phyloP scores from a whole-genome alignment of 2,329 filamentous ascomycete species.

The Ceratocystis variospora region DNA sequence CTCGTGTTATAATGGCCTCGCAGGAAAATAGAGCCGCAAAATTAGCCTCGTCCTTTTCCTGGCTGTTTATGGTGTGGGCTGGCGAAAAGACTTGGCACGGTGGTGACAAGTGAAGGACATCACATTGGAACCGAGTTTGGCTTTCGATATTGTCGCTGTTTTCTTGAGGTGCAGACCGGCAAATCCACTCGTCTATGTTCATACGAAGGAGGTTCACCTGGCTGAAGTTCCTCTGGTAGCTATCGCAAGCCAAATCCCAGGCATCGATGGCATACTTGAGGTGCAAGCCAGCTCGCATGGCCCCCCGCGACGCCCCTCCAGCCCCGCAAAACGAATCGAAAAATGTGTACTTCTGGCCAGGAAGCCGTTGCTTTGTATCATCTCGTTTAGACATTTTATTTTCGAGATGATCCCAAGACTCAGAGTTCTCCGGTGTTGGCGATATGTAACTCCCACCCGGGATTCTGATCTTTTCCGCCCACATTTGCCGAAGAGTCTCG shows the following conservation, averaged over 20 bases:
- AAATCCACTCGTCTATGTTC: conserved; percentile 38
- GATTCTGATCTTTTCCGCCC: conserved; percentile 21
- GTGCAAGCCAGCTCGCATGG: conserved; percentile 41
- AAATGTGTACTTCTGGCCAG: conserved; percentile 44
- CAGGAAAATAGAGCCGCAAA: conserved; percentile 44
- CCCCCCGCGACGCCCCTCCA: conserved; percentile 56
- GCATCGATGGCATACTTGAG: conserved; percentile 53
- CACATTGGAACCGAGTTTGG: conserved; percentile 31
- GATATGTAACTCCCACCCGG: conserved; percentile 17
- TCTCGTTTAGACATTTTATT: neutral
- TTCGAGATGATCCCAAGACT: no score
- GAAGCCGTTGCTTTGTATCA: conserved; percentile 9
- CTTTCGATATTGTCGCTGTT: conserved; percentile 17
- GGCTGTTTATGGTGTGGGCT: conserved; percentile 50
- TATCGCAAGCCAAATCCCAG: conserved; percentile 39
- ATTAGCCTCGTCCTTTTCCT: conserved; percentile 57
- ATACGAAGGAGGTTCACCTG: conserved; percentile 35
- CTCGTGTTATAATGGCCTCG: conserved; percentile 40
- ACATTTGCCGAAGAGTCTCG: conserved; percentile 25
- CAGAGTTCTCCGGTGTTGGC: neutral
- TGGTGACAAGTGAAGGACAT: conserved; percentile 61
- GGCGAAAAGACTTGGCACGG: conserved; percentile 67
- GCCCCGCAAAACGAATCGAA: conserved; percentile 62
- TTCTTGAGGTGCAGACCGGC: conserved; percentile 10
- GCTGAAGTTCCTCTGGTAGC: conserved; percentile 47